These are phyloP conservation scores for Candida neerlandica DNA, from an alignment of 1,139 yeast species.

Conservation along the genomic window DNA sequence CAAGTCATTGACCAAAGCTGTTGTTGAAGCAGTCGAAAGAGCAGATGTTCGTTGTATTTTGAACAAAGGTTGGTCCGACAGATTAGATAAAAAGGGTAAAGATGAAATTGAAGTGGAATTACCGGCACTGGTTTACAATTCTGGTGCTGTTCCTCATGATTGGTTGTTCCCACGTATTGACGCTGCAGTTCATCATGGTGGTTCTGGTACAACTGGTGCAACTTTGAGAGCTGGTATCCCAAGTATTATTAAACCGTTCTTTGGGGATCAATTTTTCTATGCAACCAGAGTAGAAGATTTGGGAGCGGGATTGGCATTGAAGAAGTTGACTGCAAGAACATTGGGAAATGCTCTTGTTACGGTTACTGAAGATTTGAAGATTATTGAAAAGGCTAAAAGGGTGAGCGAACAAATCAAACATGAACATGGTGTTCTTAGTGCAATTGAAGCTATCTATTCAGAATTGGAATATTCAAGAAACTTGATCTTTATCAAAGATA, in stretches of 20 bases:
- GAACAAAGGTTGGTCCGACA: constrained; percentile 94
- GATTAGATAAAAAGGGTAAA: constrained; percentile 40
- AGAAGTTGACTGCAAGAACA: constrained; percentile 64
- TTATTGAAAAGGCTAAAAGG: constrained; percentile 63
- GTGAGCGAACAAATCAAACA: constrained; percentile 62
- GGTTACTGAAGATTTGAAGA: constrained; percentile 66
- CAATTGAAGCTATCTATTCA: constrained; percentile 74
- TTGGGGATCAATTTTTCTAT: constrained; percentile 94
- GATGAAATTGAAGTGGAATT: constrained; percentile 50
- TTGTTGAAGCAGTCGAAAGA: constrained; percentile 72
- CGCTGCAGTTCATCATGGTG: constrained; percentile 97
- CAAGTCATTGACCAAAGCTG: constrained; percentile 70
- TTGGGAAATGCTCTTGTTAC: constrained; percentile 68
- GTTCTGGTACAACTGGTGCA: constrained; percentile 97
- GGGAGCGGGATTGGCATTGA: constrained; percentile 80
- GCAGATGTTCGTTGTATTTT: constrained; percentile 85
- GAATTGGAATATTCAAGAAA: constrained; percentile 77
- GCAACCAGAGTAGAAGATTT: constrained; percentile 85
- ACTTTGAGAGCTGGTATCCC: constrained; percentile 84
- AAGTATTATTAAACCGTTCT: constrained; percentile 88
- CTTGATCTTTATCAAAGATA: constrained; percentile 31
- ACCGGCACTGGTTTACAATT: constrained; percentile 69
- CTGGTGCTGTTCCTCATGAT: constrained; percentile 85
- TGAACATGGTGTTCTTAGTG: constrained; percentile 80
- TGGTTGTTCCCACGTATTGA: constrained; percentile 90